Conservation (phyloP, 1,284 basidiomycete genomes). For the Cutaneotrichosporon sp. region DNA sequence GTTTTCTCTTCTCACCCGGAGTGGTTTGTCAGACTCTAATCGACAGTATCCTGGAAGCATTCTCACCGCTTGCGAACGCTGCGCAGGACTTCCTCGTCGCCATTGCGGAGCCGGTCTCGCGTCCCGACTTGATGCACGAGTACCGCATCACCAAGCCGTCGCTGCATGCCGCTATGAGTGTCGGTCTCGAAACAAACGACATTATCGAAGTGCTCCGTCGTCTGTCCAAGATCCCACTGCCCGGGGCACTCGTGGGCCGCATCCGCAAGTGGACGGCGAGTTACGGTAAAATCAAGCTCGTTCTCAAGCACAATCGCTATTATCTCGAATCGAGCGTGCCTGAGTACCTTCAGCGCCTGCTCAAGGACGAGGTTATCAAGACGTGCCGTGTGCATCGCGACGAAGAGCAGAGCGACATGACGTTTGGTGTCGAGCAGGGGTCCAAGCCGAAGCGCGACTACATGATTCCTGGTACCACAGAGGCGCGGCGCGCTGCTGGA, state of each 20-base stretch:
- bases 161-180: slow-evolving; percentile 96
- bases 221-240: slow-evolving; percentile 88
- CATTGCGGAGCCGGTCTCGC: slow-evolving; percentile 97
- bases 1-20: background rate
- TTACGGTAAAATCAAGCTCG: slow-evolving; percentile 95
- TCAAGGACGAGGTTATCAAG: slow-evolving; percentile 76
- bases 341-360: slow-evolving; percentile 78
- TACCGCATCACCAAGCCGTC: slow-evolving; percentile 98
- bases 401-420: slow-evolving; percentile 49
- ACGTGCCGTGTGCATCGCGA: slow-evolving; percentile 44
- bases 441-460: slow-evolving; percentile 71
- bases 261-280: slow-evolving; percentile 88
- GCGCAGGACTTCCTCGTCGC: slow-evolving; percentile 98
- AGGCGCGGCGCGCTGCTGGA: slow-evolving; percentile 37
- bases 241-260: slow-evolving; percentile 73
- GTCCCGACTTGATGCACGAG: slow-evolving; percentile 97
- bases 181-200: slow-evolving; percentile 95
- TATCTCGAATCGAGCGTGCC: slow-evolving; percentile 91
- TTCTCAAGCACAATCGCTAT: slow-evolving; percentile 94
- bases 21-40: background rate
- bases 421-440: slow-evolving; percentile 78
- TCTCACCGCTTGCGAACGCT: slow-evolving; percentile 94
- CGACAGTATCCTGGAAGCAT: slow-evolving; percentile 78
- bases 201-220: slow-evolving; percentile 94
- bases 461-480: slow-evolving; percentile 72